phyloP scores from a whole-genome alignment of 2,329 filamentous ascomycete genomes.

The Coleophoma cylindrospora region DNA sequence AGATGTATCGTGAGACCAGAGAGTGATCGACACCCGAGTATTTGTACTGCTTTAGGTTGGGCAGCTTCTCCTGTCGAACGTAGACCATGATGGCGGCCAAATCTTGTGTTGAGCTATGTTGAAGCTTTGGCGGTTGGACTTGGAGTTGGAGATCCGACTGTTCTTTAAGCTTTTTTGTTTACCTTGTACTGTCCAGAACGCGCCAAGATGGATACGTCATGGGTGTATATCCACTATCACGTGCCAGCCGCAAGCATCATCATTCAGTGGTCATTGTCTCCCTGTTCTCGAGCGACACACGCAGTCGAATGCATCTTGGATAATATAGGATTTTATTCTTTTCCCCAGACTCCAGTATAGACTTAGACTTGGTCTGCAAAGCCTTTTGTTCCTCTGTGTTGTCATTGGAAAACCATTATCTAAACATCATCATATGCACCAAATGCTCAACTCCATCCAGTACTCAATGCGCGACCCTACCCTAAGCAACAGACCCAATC shows the following conservation, averaged over 20 bases:
- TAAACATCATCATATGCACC: slow-evolving; percentile 21
- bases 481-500: slow-evolving; percentile 68
- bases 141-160: background rate
- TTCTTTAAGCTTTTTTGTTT: background rate
- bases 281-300: too few species aligned
- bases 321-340: background rate
- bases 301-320: background rate
- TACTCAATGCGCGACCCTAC: slow-evolving; percentile 13
- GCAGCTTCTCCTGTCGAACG: slow-evolving; percentile 85
- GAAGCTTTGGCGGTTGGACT: background rate
- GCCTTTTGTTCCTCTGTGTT: background rate
- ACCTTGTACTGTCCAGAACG: background rate
- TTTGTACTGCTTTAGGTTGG: slow-evolving; percentile 89
- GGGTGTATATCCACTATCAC: background rate
- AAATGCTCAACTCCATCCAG: slow-evolving; percentile 21
- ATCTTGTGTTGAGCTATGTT: background rate
- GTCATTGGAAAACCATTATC: slow-evolving; percentile 15
- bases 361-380: background rate
- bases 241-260: background rate
- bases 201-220: slow-evolving; percentile 1
- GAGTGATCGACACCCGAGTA: slow-evolving; percentile 92
- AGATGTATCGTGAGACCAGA: slow-evolving; percentile 81
- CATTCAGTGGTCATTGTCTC: background rate
- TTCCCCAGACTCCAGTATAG: background rate
- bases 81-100: slow-evolving; percentile 70